Conservation (phyloP, 352 stramenopile genomes). For the Globisporangium camurandrum region DNA sequence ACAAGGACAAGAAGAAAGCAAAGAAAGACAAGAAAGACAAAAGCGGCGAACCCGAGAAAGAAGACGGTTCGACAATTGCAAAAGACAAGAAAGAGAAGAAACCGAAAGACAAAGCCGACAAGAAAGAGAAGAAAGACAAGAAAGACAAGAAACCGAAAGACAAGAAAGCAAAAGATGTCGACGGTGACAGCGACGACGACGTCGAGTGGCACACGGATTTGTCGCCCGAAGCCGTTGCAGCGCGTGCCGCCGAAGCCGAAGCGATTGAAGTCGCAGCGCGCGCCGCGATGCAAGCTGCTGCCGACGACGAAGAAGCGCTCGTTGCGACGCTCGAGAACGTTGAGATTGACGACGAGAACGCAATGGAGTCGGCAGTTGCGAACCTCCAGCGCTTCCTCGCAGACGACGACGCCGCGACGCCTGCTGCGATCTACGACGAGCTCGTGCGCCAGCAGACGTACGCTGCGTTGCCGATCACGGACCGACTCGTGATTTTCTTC, state of each 20-base stretch:
- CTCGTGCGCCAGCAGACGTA: slow-evolving; percentile 93
- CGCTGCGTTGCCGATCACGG: slow-evolving; percentile 84
- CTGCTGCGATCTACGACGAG: slow-evolving; percentile 75
- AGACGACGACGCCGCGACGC: slow-evolving; percentile 35
- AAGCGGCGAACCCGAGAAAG: slow-evolving; percentile 62
- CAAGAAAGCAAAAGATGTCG: slow-evolving; percentile 48
- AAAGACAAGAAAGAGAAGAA: slow-evolving; percentile 64
- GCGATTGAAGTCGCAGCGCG: slow-evolving; percentile 73
- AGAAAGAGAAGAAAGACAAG: slow-evolving; percentile 72
- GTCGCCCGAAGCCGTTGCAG: slow-evolving; percentile 72
- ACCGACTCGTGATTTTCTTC: slow-evolving; percentile 94
- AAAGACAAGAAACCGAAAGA: slow-evolving; percentile 81
- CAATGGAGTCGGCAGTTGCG: slow-evolving; percentile 60
- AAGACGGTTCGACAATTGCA: slow-evolving; percentile 44
- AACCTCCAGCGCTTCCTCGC: slow-evolving; percentile 60
- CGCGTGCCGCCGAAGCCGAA: slow-evolving; percentile 72
- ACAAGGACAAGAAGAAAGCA: slow-evolving; percentile 82
- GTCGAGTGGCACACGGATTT: slow-evolving; percentile 84
- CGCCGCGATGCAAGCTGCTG: slow-evolving; percentile 53
- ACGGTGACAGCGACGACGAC: slow-evolving; percentile 55
- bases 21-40: slow-evolving; percentile 71
- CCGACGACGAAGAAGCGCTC: slow-evolving; percentile 44
- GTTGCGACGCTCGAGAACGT: slow-evolving; percentile 75
- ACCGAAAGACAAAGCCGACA: slow-evolving; percentile 54
- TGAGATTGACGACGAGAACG: slow-evolving; percentile 77